Conservation (phyloP, 2,329 filamentous ascomycete genomes). For the Trichoderma breve region DNA sequence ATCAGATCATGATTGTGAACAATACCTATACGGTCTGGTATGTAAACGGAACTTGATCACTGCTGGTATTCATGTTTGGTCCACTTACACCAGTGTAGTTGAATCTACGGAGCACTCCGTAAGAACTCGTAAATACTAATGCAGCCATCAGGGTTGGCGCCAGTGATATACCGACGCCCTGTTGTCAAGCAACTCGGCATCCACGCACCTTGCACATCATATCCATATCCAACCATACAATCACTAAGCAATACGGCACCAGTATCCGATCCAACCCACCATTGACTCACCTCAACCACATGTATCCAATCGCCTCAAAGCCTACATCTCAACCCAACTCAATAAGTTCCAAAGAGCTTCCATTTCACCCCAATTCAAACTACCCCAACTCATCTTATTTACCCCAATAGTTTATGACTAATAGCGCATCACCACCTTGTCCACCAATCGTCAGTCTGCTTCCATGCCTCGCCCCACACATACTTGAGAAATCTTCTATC, state of each 20-base stretch:
- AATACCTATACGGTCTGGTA: not conserved
- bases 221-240: not conserved
- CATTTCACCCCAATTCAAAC: not conserved
- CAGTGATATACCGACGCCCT: not conserved
- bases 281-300: not conserved
- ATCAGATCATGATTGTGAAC: not conserved
- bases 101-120: no score
- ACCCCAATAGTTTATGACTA: constrained; percentile 11
- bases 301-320: not conserved
- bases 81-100: not conserved
- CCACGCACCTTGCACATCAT: not conserved
- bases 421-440: not conserved
- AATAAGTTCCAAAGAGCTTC: not conserved
- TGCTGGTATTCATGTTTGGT: not conserved
- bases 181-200: not conserved
- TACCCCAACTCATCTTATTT: not conserved
- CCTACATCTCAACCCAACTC: not conserved
- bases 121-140: not conserved
- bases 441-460: not conserved
- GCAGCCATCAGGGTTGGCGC: not conserved
- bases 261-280: not conserved
- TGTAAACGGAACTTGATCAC: not conserved
- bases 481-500: not conserved
- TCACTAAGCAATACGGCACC: not conserved
- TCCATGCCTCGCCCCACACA: not conserved